Evolutionary conservation across 805 yeast species (phyloP).

Genomic region (Teunomyces atbi): DNA sequence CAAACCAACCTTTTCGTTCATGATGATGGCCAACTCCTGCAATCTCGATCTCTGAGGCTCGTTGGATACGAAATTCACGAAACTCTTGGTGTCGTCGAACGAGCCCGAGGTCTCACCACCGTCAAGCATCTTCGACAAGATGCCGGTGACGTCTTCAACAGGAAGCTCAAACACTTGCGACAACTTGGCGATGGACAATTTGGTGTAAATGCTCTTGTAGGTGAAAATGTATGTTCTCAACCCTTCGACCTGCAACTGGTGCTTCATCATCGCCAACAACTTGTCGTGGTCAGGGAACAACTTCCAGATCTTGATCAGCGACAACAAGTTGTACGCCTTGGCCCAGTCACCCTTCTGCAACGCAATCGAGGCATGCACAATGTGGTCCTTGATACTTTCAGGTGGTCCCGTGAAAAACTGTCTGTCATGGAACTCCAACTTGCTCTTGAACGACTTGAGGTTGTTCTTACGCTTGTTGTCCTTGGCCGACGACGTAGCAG

Average conservation of each 20-base stretch:
- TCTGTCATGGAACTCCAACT: conserved; percentile 88
- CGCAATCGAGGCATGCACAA: conserved; percentile 87
- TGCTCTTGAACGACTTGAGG: conserved; percentile 84
- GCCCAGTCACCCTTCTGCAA: conserved; percentile 90
- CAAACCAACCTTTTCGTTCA: conserved; percentile 77
- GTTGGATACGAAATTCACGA: conserved; percentile 60
- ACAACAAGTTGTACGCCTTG: conserved; percentile 66
- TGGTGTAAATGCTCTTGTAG: conserved; percentile 72
- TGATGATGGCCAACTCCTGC: conserved; percentile 81
- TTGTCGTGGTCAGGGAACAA: conserved; percentile 67
- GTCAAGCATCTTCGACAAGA: conserved; percentile 73
- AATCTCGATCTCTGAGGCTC: conserved; percentile 80
- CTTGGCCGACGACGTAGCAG: conserved; percentile 58
- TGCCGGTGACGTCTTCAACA: conserved; percentile 53
- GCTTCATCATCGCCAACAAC: conserved; percentile 68
- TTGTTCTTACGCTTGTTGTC: conserved; percentile 55
- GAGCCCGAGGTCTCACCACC: conserved; percentile 75
- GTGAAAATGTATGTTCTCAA: conserved; percentile 89
- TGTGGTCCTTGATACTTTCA: conserved; percentile 90
- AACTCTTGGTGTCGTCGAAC: conserved; percentile 62
- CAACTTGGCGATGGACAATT: conserved; percentile 67
- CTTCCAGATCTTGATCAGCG: conserved; percentile 82
- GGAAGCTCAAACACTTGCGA: conserved; percentile 65
- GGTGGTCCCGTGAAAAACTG: conserved; percentile 97
- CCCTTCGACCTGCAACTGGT: conserved; percentile 84